Percentiles rank a stretch among this genome's conserved stretches.
phyloP scores from a whole-genome alignment of 192 early-diverging fungal species.

The Linnemannia exigua region DNA sequence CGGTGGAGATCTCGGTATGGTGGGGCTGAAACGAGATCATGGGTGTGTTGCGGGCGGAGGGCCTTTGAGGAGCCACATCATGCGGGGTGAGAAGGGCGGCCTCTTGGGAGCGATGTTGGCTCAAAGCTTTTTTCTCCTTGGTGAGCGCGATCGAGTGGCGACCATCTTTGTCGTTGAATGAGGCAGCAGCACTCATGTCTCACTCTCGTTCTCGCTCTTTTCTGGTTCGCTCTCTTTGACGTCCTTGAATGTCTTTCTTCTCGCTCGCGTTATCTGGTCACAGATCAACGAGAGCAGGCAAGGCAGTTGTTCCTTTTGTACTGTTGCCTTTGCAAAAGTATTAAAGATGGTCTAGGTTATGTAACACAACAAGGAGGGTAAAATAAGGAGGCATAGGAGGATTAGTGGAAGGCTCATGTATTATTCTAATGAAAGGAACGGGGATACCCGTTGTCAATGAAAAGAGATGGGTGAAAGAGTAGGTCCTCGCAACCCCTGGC shows the following conservation, averaged over 20 bases:
- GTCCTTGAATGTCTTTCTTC: neutral
- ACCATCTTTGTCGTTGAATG: slow-evolving; percentile 1
- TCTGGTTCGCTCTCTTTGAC: neutral
- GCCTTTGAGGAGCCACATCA: slow-evolving; percentile 20
- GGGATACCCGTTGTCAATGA: neutral
- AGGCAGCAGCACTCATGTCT: neutral
- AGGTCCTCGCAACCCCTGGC: too few relatives aligned
- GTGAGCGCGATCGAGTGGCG: slow-evolving; percentile 8
- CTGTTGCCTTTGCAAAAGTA: too few relatives aligned
- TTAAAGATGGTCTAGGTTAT: too few relatives aligned
- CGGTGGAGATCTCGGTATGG: slow-evolving; percentile 42
- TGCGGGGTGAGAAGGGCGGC: neutral
- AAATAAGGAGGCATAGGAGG: neutral
- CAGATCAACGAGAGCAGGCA: neutral
- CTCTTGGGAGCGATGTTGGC: neutral
- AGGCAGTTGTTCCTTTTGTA: neutral
- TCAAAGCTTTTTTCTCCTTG: slow-evolving; percentile 11
- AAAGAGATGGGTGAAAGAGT: neutral
- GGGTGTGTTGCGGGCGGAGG: slow-evolving; percentile 42
- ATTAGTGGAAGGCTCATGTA: neutral
- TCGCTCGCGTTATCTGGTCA: neutral
- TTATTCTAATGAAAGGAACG: neutral
- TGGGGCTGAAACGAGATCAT: slow-evolving; percentile 47
- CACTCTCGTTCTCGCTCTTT: neutral
- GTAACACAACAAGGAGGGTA: neutral